phyloP scores from a whole-genome alignment of 306 rosid species.

The Glycyrrhiza uralensis region DNA sequence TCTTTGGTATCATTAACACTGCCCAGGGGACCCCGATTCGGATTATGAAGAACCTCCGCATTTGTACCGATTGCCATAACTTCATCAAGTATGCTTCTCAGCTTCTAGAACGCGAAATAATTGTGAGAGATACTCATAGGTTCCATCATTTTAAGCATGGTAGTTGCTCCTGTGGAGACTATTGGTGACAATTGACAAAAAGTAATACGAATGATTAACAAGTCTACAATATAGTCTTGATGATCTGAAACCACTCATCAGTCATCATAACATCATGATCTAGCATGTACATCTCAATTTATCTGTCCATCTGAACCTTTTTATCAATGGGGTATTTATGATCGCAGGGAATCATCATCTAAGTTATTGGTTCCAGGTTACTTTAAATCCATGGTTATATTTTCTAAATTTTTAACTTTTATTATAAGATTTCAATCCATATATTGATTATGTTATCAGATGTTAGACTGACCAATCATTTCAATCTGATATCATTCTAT shows the following conservation, averaged over 20 bases:
- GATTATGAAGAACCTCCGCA: constrained; percentile 68
- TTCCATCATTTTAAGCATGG: constrained; percentile 73
- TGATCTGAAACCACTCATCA: constrained; percentile 1
- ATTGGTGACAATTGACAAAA: constrained; percentile 67
- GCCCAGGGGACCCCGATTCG: constrained; percentile 48
- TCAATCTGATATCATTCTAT: not conserved
- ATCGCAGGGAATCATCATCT: constrained; percentile 6
- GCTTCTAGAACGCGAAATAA: constrained; percentile 60
- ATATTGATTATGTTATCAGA: constrained; percentile 1
- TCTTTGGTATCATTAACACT: constrained; percentile 53
- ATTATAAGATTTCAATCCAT: not conserved
- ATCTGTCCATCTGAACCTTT: constrained; percentile 5
- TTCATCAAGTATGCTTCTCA: constrained; percentile 69
- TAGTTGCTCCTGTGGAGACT: constrained; percentile 70
- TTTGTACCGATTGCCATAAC: constrained; percentile 69
- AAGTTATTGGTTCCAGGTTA: constrained; percentile 7
- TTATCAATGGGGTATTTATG: not conserved
- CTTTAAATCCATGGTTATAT: not conserved
- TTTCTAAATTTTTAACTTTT: not conserved
- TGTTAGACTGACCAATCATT: constrained; percentile 13
- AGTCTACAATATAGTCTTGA: not conserved
- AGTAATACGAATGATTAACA: not conserved
- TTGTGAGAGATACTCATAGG: constrained; percentile 64
- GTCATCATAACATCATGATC: constrained; percentile 16
- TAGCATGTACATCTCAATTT: constrained; percentile 5